Evolutionary conservation across 306 rosid species (phyloP), one percentile per base, ranked within the genome.

Genomic region (Castanospermum australe): DNA sequence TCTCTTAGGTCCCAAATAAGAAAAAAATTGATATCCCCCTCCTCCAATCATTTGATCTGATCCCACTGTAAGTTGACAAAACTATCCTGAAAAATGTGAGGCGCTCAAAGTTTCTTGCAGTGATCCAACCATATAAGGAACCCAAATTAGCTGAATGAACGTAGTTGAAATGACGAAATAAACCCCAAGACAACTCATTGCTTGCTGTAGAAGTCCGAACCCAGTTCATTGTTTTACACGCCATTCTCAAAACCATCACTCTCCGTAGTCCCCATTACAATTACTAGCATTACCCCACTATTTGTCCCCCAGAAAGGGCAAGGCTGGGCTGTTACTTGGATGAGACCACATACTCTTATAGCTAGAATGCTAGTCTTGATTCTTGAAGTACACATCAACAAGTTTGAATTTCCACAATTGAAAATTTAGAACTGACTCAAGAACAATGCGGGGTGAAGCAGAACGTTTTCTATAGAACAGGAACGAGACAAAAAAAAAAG

Each of bases 231-330:
- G 42, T 11, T 56, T 56, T 5, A 24, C n/a, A 18, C 0, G 4
- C 3, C 5, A 30, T 45, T 4, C 50, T 59, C 81, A 60, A 72
- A 66, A 42, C 25, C 79, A 36, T 85, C 88, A 9, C 82, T 64
- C 59, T 88, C 84, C 69, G 13, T 6, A 66, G 79, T 66, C 83
- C 55, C 81, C 78, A 50, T 47, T 79, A 57, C 87, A 70, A 66
- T 80, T 62, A 80, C 67, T 20, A 4, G 32, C 45, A n/a, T 22
- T 61, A 64, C 45, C 82, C 70, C 63, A 38, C 81, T 8, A 3
- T 28, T 60, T 45, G 38, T 30, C 56, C 63, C n/a, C 6, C 32
- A 28, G 11, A 10, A 18, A 8, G 15, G 4, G 5, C 57, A 71
- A 51, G 21, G n/a, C n/a, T 24, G 9, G 12, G 35, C 20, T 1